These are phyloP conservation scores for Phalaenopsis equestris DNA, from an alignment of 106 monocot species.

Conservation along the genomic window DNA sequence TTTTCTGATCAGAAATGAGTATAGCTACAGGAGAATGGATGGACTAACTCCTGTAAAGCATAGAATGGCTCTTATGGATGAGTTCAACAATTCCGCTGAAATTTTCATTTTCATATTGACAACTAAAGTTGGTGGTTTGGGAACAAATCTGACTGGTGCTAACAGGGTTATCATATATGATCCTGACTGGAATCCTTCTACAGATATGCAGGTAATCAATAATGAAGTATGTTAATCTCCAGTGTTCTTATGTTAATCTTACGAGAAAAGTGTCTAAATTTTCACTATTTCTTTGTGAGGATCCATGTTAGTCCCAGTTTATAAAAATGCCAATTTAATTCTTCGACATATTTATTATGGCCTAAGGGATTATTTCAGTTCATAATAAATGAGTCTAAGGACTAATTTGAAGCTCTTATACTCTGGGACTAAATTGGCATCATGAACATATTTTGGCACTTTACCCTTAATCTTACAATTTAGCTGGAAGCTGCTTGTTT, in stretches of 20 bases:
- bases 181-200: conserved; percentile 99
- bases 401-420: no score
- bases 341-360: no score
- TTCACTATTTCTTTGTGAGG: no score
- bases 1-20: conserved; percentile 41
- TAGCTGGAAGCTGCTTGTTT: not conserved
- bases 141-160: conserved; percentile 87
- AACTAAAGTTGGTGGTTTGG: conserved; percentile 93
- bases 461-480: not conserved
- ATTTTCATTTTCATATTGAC: conserved; percentile 86
- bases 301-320: no score
- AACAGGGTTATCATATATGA: conserved; percentile 91
- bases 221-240: not conserved
- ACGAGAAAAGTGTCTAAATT: not conserved
- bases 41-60: conserved; percentile 83
- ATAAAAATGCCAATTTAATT: no score
- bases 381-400: no score
- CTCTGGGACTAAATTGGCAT: no score
- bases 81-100: conserved; percentile 78
- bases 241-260: not conserved
- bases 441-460: no score
- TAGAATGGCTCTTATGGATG: conserved; percentile 91
- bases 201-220: conserved; percentile 82
- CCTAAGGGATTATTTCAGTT: no score
- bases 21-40: conserved; percentile 88